Evolutionary conservation across 2,329 filamentous ascomycete genomes (phyloP), one percentile per base, ranked within the genome.

Genomic region (Arachnomyces sp.): DNA sequence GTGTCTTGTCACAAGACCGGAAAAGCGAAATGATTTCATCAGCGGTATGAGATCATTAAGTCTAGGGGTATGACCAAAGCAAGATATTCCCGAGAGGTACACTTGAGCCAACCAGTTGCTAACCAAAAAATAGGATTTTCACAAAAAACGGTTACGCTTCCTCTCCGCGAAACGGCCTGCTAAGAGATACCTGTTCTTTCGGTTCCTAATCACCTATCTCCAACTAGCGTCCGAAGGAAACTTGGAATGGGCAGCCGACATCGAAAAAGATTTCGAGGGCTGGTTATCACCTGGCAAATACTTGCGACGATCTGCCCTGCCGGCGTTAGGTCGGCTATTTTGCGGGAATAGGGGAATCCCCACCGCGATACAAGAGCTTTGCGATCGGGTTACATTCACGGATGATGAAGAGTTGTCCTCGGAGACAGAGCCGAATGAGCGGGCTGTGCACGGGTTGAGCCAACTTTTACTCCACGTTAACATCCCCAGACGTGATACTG

Each of bases 191-290:
- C 47, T 54, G 3, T 52, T 49, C 36, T 52, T 52, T 32, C 35
- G 49, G 5, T 54, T 47, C 31, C 25, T 54, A 1, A 46, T 52
- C 13, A 49, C 50, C 2, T 51, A 51, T 38, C 38, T 49, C n/a
- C 18, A 42, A 21, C 15, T 35, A 2, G 44, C 44, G 15, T 34
- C 18, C 12, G 9, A 28, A 7, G 43, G 39, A 6, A 39, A 34
- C 14, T 8, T 36, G 7, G 21, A 41, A n/a, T 44, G 43, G 43
- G 30, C 18, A 3, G 30, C 38, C 2, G 25, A 38, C 7, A 32
- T 39, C 32, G 34, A 42, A 21, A 31, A 18, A 7, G 12, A n/a
- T 4, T 11, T 25, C 28, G 15, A 28, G 3, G 29, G 30, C 8
- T 44, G 43, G 38, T 35, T 15, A 13, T 15, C 43, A 15, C 39